Base-by-base conservation (phyloP, 2,329 filamentous ascomycete genomes). In the Colletotrichum gigasporum region DNA sequence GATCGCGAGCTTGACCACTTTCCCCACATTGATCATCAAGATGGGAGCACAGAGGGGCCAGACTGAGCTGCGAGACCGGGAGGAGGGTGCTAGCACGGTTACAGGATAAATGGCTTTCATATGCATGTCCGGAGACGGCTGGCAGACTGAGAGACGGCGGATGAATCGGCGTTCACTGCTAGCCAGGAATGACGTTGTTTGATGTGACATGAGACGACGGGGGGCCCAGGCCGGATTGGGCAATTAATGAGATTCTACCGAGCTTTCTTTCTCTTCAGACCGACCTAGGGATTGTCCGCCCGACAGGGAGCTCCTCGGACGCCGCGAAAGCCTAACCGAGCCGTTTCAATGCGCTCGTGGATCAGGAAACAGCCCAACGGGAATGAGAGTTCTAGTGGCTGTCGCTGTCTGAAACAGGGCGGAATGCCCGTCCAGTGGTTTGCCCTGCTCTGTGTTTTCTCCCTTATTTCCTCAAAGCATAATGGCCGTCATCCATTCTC, bases 1-100 rank as follows among this genome's bases (percentile, higher is more conserved):
- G 42, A 50, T 50, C 20, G 35, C 20, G 34, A 28, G 39, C 44
- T 48, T 26, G 41, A 56, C 30, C 42, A 47, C 53, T 20, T 48
- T 37, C 61, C 34, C 61, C 61, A 50, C 42, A 44, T 24, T 24
- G 41, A 61, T 61, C 34, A 61, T 64, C 28, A 42, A 30, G n/a
- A 44, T 37, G 55, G 55, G 55, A 54, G 44, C 54, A 12, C 37
- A 30, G 20, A 34, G 34, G 22, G 53, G 32, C 37, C 26, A 42
- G 48, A 35, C 11, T 42, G 41, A 54, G 41, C 41, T 18, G 32
- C 20, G 39, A 47, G 11, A 32, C 32, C 32, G 47, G 54, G 54
- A 47, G 45, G 39, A 28, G 35, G 45, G 45, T 50, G 28, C 37
- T 34, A 63, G 45, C 24, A 41, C 41, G 39, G 60, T 52, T 47